Base-by-base conservation (phyloP, 139 green algal species). In the Picochlorum sp. region DNA sequence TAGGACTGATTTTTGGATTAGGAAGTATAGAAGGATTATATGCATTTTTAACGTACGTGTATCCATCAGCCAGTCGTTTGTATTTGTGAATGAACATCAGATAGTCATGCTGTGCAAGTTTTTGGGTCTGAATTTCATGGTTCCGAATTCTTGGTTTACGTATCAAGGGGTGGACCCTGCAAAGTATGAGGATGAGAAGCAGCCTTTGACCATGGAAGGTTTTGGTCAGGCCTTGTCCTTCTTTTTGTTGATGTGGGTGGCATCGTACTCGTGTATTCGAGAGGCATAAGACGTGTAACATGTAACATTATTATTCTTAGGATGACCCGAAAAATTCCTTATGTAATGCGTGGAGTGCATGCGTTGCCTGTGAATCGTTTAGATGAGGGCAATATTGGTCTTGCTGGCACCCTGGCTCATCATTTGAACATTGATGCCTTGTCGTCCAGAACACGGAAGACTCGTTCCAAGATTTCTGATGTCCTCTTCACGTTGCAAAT, bases 401-500 rank as follows among this genome's bases (percentile, higher is more conserved):
- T 92, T 91, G 62, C 69, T 85, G 38, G 84, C 81, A 44, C 87
- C 83, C 61, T 80, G 71, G 68, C 77, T 88, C 70, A 96, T 92
- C 90, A 96, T 95, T 55, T 86, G 73, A 44, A 92, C 88, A 49
- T 88, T 87, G 65, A 96, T 84, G 34, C 63, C 70, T 68, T 83
- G 57, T 7, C 62, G 41, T 9, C 74, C 55, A 90, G 71, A 10
- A 83, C 77, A n/a, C 69, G 56, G 61, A 86, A 87, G 28, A 80
- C 83, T 64, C 81, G 63, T 68, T 90, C 76, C 59, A 96, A 77
- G 61, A 96, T 94, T 54, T 84, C 69, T 45, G 75, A 86, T 23
- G 88, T 89, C 44, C 80, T 81, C 71, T 83, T 32, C 14, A 96
- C 83, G 67, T 97, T 97, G 84, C 90, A 95, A 70, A 98, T 97